Evolutionary conservation across 352 stramenopile genomes (phyloP).

Genomic region (Pythium insidiosum): DNA sequence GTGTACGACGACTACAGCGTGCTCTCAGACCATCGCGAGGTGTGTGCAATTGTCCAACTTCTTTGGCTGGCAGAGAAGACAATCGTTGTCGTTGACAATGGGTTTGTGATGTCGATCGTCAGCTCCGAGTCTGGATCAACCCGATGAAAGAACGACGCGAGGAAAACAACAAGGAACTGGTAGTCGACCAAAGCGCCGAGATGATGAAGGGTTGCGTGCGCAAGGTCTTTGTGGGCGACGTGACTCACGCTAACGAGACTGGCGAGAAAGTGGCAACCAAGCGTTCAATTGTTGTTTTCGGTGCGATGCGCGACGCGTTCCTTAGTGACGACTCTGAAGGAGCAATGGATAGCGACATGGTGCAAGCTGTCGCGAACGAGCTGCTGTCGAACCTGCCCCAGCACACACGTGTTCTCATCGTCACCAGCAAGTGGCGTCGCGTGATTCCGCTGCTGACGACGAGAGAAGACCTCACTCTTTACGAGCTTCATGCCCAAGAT

Average conservation of each 20-base stretch:
- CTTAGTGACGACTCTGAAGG: no score
- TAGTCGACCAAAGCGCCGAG: conserved; percentile 7
- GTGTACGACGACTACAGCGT: conserved; percentile 84
- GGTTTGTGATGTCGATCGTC: not conserved
- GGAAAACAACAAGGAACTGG: conserved; percentile 2
- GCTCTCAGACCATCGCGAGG: conserved; percentile 67
- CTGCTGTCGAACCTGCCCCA: no score
- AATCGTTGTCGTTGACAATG: not conserved
- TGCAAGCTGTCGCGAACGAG: no score
- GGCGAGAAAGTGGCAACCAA: not conserved
- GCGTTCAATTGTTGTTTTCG: no score
- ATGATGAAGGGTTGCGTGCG: conserved; percentile 47
- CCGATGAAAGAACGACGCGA: conserved; percentile 7
- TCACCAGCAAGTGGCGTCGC: no score
- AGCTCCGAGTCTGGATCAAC: conserved; percentile 28
- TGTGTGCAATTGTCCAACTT: no score
- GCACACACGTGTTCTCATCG: no score
- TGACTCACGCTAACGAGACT: not conserved
- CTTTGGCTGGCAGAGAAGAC: not conserved
- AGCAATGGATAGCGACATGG: no score
- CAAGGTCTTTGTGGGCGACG: conserved; percentile 20
- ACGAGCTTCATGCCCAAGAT: no score
- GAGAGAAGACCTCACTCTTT: no score
- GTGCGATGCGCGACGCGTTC: no score
- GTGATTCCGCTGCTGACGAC: no score